A percentile compares a stretch with the other conserved stretches of the same genome.
Conservation (phyloP, 2,329 filamentous ascomycete species). For the Pseudogymnoascus sp. region DNA sequence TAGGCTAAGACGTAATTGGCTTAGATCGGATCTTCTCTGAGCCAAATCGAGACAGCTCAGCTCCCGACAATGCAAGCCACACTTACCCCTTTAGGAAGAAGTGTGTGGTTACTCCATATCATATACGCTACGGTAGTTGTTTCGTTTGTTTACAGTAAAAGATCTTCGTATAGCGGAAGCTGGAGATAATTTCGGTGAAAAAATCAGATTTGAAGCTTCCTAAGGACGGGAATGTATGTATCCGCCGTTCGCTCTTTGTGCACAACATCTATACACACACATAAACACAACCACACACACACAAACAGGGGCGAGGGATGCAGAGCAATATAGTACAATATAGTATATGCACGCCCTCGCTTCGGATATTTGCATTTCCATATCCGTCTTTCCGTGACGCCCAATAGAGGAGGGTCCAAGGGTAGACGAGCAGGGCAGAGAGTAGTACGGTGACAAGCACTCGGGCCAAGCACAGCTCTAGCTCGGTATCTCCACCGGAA, state of each 20-base stretch:
- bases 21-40: not conserved
- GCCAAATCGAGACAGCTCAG: not conserved
- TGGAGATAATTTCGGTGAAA: not conserved
- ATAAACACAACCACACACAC: not conserved
- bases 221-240: not conserved
- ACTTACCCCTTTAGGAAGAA: not conserved
- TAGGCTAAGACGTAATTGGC: conserved; percentile 1
- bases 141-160: not conserved
- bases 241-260: not conserved
- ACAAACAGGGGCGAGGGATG: not conserved
- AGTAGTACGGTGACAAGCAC: not conserved
- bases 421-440: not conserved
- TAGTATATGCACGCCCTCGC: not conserved
- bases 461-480: not conserved
- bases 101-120: not conserved
- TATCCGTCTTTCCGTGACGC: not conserved
- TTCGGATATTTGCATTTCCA: not conserved
- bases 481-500: not conserved
- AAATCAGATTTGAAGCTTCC: not conserved
- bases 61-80: conserved; percentile 2
- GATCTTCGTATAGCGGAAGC: not conserved
- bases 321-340: not conserved
- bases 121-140: not conserved
- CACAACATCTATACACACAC: not conserved
- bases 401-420: not conserved